Evolutionary conservation across 176 grass and related monocot genomes (phyloP).

Genomic region (Elymus sibiricus): DNA sequence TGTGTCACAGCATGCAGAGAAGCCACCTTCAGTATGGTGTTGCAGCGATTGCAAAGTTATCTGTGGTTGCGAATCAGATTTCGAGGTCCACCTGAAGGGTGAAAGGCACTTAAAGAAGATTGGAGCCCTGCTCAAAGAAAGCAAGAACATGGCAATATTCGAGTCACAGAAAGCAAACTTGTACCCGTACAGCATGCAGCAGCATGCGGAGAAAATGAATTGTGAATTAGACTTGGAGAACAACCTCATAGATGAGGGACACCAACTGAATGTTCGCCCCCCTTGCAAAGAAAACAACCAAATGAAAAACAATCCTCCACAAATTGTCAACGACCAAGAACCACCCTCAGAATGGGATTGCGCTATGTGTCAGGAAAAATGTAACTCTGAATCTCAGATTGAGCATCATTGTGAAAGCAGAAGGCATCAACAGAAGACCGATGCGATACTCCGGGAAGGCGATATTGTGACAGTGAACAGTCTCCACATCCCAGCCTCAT

Average conservation of each 20-base stretch:
- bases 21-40: not conserved
- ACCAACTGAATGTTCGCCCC: not conserved
- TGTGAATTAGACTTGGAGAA: not conserved
- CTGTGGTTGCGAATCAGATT: not conserved
- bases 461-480: not conserved
- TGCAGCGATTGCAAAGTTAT: constrained; percentile 23
- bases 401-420: not conserved
- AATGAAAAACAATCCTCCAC: not conserved
- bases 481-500: not conserved
- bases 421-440: not conserved
- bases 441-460: not conserved
- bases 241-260: not conserved
- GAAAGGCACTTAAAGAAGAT: not conserved
- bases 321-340: not conserved
- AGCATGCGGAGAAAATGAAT: not conserved
- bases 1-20: not conserved
- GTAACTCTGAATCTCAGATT: constrained; percentile 12
- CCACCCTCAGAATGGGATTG: not conserved
- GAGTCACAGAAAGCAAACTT: not conserved
- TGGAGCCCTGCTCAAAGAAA: not conserved
- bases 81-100: not conserved
- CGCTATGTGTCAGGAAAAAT: constrained; percentile 14
- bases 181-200: not conserved
- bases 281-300: not conserved
- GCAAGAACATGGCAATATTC: not conserved